A percentile compares a stretch with the other conserved stretches of the same genome.
Evolutionary conservation across 2,329 filamentous ascomycete genomes (phyloP).

Genomic region (Rasamsonia emersonii): DNA sequence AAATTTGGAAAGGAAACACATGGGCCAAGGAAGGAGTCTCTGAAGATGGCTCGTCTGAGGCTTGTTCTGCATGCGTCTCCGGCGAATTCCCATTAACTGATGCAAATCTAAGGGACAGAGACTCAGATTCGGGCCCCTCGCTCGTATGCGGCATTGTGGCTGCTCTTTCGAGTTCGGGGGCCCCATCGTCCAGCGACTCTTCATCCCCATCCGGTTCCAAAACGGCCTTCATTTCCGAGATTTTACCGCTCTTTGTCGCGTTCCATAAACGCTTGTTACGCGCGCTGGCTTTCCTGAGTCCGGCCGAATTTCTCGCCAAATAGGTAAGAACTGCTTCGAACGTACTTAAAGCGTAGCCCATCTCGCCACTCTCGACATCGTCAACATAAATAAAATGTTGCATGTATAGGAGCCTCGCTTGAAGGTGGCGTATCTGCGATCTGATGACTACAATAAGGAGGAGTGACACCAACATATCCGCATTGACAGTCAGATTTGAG

Average conservation of each 20-base stretch:
- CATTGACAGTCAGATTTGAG: constrained; percentile 60
- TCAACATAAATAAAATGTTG: constrained; percentile 96
- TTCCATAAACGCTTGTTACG: constrained; percentile 85
- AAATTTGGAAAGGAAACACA: constrained; percentile 82
- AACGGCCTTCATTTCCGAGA: constrained; percentile 66
- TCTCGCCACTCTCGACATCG: constrained; percentile 91
- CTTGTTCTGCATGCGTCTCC: constrained; percentile 12
- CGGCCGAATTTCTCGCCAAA: constrained; percentile 70
- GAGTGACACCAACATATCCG: constrained; percentile 86
- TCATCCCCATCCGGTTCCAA: constrained; percentile 61
- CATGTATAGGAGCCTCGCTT: constrained; percentile 87
- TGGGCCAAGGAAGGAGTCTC: constrained; percentile 54
- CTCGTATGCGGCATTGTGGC: constrained; percentile 23
- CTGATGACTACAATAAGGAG: constrained; percentile 87
- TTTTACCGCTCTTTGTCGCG: constrained; percentile 66
- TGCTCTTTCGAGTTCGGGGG: constrained; percentile 32
- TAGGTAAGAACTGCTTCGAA: constrained; percentile 92
- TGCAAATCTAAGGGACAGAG: constrained; percentile 14
- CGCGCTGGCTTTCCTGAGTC: constrained; percentile 72
- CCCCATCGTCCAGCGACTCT: constrained; percentile 30
- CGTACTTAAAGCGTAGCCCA: constrained; percentile 92
- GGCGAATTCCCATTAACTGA: constrained; percentile 15
- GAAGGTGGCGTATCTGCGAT: constrained; percentile 76
- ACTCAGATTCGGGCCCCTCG: constrained; percentile 12
- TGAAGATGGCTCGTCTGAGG: constrained; percentile 10